Percentiles rank a stretch among this genome's conserved stretches.
Evolutionary conservation across 495 filamentous ascomycete species (phyloP).

Genomic region (Polyplosphaeria fusca): DNA sequence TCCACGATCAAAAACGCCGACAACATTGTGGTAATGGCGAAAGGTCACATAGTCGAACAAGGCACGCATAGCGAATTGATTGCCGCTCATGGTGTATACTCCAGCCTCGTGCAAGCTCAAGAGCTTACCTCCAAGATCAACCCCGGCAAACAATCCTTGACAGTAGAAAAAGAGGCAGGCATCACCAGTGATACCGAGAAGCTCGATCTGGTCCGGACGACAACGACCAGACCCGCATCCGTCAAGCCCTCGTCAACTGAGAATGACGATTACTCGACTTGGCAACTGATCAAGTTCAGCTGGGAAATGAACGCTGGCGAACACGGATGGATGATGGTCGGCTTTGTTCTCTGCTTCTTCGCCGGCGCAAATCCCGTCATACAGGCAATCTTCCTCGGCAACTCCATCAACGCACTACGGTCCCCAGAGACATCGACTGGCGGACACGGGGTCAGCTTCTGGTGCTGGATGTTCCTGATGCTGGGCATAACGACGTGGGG

Average conservation of each 20-base stretch:
- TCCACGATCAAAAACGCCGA: conserved; percentile 91
- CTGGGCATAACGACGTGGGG: conserved; percentile 77
- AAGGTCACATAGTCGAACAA: conserved; percentile 84
- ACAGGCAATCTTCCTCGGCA: conserved; percentile 88
- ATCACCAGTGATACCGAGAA: conserved; percentile 12
- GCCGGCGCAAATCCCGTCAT: conserved; percentile 81
- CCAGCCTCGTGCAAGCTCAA: conserved; percentile 68
- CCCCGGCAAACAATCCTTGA: conserved; percentile 48
- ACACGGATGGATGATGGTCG: conserved; percentile 67
- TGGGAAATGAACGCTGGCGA: conserved; percentile 79
- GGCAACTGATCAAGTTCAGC: conserved; percentile 81
- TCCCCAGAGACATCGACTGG: conserved; percentile 51
- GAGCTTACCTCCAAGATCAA: conserved; percentile 51
- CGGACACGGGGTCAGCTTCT: conserved; percentile 59
- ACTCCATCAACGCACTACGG: conserved; percentile 70
- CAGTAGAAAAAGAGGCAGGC: conserved; percentile 38
- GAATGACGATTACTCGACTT: conserved; percentile 53
- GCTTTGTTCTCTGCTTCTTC: conserved; percentile 73
- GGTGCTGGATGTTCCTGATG: conserved; percentile 92
- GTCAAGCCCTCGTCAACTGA: conserved; percentile 52
- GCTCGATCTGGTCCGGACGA: conserved; percentile 17
- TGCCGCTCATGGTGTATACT: conserved; percentile 60
- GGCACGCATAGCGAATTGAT: conserved; percentile 75
- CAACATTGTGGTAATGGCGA: conserved; percentile 90
- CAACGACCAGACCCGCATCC: conserved; percentile 20